Percentiles rank a stretch among this genome's conserved stretches.
phyloP scores from a whole-genome alignment of 83 land plant species.

The Picea abies region DNA sequence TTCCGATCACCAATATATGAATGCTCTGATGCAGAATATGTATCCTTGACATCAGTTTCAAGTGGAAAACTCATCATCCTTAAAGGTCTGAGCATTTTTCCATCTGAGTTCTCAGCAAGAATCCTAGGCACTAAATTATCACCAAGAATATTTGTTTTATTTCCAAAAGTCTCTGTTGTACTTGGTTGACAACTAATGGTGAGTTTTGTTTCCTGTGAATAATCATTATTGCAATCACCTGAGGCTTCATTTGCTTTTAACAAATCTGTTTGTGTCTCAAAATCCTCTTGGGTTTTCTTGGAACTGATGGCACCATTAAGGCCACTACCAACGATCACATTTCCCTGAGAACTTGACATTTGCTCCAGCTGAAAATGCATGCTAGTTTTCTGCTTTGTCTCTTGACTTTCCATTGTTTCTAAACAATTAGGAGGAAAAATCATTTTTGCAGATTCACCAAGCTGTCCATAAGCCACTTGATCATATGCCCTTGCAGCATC shows the following conservation, averaged over 20 bases:
- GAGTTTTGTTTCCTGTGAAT: neutral
- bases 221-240: constrained; percentile 5
- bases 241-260: constrained; percentile 6
- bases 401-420: constrained; percentile 5
- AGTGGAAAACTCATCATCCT: neutral
- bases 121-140: neutral
- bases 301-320: neutral
- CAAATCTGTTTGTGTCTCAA: neutral
- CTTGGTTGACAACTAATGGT: neutral
- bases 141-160: neutral
- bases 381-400: neutral
- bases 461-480: constrained; percentile 17
- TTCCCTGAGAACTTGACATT: neutral
- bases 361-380: neutral
- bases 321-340: neutral
- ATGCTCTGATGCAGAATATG: neutral
- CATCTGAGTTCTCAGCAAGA: constrained; percentile 4
- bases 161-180: neutral
- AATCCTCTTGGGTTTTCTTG: neutral
- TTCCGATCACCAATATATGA: neutral
- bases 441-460: constrained; percentile 18
- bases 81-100: neutral
- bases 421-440: constrained; percentile 1
- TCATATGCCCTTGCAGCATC: constrained; percentile 48
- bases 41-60: neutral